These are phyloP conservation scores for Gaeumannomyces tritici DNA, from an alignment of 2,329 filamentous ascomycete genomes.

Conservation along the genomic window DNA sequence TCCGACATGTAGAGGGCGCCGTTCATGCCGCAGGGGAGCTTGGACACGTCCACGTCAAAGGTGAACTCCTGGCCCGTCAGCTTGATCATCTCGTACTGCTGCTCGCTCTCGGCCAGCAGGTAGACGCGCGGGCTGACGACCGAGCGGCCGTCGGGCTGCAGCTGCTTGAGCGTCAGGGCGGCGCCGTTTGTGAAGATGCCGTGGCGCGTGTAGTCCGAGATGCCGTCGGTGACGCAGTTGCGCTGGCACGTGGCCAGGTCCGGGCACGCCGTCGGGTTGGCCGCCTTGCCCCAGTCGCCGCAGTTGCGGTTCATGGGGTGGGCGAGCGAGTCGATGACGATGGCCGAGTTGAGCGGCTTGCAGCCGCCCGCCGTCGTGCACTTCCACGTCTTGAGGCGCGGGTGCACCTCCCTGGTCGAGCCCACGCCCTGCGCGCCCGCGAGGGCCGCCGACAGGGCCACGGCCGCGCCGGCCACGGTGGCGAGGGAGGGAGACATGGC, in stretches of 20 bases:
- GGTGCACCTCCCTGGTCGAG: conserved; percentile 12
- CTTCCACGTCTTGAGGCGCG: conserved; percentile 12
- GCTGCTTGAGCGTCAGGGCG: conserved; percentile 15
- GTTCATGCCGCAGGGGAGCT: conserved; percentile 53
- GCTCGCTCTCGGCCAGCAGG: conserved; percentile 40
- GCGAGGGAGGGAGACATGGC: conserved; percentile 6
- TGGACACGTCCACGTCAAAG: conserved; percentile 53
- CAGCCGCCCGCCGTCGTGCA: conserved; percentile 15
- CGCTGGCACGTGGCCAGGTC: conserved; percentile 31
- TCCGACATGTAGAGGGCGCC: conserved; percentile 51
- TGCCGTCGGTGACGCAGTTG: conserved; percentile 40
- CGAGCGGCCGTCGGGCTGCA: conserved; percentile 8
- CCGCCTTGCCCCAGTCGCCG: conserved; percentile 6
- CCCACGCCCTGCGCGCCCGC: not conserved
- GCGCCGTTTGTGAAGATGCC: conserved; percentile 13
- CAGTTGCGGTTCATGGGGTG: conserved; percentile 13
- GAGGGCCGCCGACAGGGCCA: conserved; percentile 29
- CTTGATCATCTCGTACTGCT: conserved; percentile 46
- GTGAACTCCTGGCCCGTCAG: conserved; percentile 50
- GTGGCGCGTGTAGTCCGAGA: conserved; percentile 27
- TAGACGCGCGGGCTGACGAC: conserved; percentile 36
- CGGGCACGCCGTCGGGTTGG: conserved; percentile 30
- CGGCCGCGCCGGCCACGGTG: conserved; percentile 19
- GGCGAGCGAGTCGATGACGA: conserved; percentile 14
- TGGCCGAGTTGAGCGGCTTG: conserved; percentile 8